These are phyloP conservation scores for Didymella sp. DNA, from an alignment of 2,329 filamentous ascomycete genomes.

Conservation along the genomic window DNA sequence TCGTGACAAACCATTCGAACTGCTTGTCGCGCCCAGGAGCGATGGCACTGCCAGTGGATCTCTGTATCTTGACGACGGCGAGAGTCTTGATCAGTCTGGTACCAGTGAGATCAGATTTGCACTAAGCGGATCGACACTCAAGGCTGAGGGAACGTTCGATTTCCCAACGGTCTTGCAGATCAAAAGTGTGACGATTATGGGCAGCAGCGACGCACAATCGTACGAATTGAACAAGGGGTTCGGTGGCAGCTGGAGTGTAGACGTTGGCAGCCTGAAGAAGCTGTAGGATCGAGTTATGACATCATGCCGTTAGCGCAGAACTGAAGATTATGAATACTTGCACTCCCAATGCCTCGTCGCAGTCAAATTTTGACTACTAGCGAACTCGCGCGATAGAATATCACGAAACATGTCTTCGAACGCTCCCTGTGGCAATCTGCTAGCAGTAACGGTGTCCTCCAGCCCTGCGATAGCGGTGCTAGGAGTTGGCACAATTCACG, in stretches of 20 bases:
- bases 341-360: neutral
- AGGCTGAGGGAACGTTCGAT: conserved; percentile 62
- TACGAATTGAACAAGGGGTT: conserved; percentile 36
- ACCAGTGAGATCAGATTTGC: conserved; percentile 66
- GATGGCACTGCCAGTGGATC: conserved; percentile 69
- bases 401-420: neutral
- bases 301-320: conserved; percentile 6
- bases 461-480: conserved; percentile 2
- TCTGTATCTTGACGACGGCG: conserved; percentile 81
- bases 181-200: conserved; percentile 35
- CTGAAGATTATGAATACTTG: conserved; percentile 4
- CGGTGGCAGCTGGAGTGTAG: conserved; percentile 30
- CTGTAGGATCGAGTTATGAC: conserved; percentile 8
- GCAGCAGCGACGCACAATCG: conserved; percentile 24
- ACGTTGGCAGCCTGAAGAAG: conserved; percentile 20
- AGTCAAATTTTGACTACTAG: neutral
- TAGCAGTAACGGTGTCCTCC: neutral
- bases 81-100: conserved; percentile 65
- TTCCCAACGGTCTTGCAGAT: conserved; percentile 49
- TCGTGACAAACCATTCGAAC: conserved; percentile 71
- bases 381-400: neutral
- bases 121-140: conserved; percentile 62
- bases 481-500: neutral
- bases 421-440: neutral
- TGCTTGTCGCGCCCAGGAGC: conserved; percentile 70